Evolutionary conservation across 768 basidiomycete genomes (phyloP), one percentile per base, ranked within the genome.

Genomic region (Boletellus emodensis): DNA sequence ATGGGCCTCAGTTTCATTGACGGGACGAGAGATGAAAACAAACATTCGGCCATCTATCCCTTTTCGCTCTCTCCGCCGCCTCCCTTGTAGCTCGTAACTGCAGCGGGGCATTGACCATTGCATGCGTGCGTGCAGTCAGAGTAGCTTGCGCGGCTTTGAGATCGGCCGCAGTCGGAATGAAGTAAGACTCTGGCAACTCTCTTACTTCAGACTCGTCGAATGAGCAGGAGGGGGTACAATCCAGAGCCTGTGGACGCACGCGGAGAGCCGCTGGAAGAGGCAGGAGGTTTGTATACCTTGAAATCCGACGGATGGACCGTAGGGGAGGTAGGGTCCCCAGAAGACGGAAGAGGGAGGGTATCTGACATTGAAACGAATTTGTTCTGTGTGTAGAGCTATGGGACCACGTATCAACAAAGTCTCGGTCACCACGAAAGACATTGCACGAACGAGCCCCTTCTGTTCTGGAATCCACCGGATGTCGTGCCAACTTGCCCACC

Each of bases 21-120:
- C 4, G 15, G 18, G 14, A 40, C 22, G 15, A 13, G 34, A 7
- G 43, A 34, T 0, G 20, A 32, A 36, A 13, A 52, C 60, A 55
- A 53, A 91, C 90, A 50, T 75, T 79, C 9, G 90, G 90, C 83
- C 85, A 93, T 59, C 81, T 76, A 44, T 83, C 80, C 42, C 67
- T 73, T 62, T 80, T 87, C 26, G 73, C 70, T 63, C 78, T 81
- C 56, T 79, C 76, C 20, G 76, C 75, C 10, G 80, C 80, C 38
- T 90, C 87, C 49, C 86, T 76, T 37, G 72, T 72, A 2, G 81
- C 75, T 28, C 84, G 80, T 28, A 86, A 71, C 59, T 81, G 81
- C 6, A 93, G 69, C 4, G 90, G 90, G 0, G 86, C 85, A 64
- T 91, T 80, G 14, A 69, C 71, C 13, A 93, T 70, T 1, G 83